These are phyloP conservation scores for Fomitiporia mediterranea DNA, from an alignment of 1,284 basidiomycete species.

Conservation along the genomic window DNA sequence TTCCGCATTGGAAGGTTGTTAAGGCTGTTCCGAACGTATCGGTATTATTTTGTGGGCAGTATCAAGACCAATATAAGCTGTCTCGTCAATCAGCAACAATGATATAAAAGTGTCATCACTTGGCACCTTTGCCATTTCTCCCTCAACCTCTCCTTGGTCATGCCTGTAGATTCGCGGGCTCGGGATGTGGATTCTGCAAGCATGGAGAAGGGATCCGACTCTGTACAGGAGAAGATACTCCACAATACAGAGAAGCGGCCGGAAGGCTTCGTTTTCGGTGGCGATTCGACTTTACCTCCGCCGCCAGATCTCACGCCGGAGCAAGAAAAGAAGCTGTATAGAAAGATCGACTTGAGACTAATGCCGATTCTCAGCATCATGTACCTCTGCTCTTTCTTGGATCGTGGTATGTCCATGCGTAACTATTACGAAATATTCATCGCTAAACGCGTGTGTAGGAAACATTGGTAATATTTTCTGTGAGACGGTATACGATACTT, in stretches of 20 bases:
- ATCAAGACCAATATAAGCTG: no score
- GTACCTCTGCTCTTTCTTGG: slow-evolving; percentile 63
- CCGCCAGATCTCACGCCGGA: slow-evolving; percentile 44
- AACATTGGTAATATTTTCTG: slow-evolving; percentile 44
- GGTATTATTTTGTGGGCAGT: no score
- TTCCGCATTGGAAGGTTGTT: no score
- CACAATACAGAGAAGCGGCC: not conserved
- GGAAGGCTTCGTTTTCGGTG: slow-evolving; percentile 33
- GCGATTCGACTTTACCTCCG: slow-evolving; percentile 38
- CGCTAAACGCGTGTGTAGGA: slow-evolving; percentile 32
- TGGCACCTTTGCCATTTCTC: not conserved
- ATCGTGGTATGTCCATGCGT: slow-evolving; percentile 41
- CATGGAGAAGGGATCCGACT: slow-evolving; percentile 7
- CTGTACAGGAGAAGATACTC: slow-evolving; percentile 1
- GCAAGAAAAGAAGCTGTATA: slow-evolving; percentile 54
- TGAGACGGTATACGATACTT: not conserved
- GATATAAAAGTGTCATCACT: slow-evolving; percentile 41
- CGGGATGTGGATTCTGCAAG: slow-evolving; percentile 4
- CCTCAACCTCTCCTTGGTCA: not conserved
- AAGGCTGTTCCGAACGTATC: no score
- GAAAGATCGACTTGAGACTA: slow-evolving; percentile 58
- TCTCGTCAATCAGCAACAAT: no score
- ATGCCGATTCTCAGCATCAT: slow-evolving; percentile 65
- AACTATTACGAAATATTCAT: not conserved
- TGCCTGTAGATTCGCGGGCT: not conserved